Evolutionary conservation across 1,139 yeast species (phyloP).

Genomic region (Ogataea hybrid): DNA sequence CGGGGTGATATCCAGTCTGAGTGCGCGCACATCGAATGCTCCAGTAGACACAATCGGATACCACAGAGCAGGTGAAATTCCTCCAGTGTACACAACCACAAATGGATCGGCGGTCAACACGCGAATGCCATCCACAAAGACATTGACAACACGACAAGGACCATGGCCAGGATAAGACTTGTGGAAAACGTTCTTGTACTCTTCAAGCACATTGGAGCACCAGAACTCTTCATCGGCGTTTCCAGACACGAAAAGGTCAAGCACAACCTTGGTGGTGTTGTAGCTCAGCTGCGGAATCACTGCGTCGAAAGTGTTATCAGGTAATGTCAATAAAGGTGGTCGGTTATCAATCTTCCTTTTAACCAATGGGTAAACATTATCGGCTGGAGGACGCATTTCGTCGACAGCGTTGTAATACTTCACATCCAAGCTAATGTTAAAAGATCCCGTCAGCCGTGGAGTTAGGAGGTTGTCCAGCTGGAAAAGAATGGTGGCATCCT

Average conservation of each 20-base stretch:
- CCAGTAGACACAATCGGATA: slow-evolving; percentile 68
- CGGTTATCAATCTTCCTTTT: slow-evolving; percentile 27
- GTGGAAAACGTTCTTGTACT: slow-evolving; percentile 41
- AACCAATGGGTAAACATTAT: slow-evolving; percentile 36
- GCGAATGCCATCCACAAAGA: slow-evolving; percentile 48
- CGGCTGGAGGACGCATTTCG: slow-evolving; percentile 33
- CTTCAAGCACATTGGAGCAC: slow-evolving; percentile 67
- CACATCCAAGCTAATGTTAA: slow-evolving; percentile 51
- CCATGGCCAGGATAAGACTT: slow-evolving; percentile 57
- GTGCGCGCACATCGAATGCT: slow-evolving; percentile 69
- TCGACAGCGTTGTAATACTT: slow-evolving; percentile 44
- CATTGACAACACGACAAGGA: slow-evolving; percentile 55
- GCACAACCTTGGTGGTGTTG: slow-evolving; percentile 56
- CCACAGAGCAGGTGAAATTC: slow-evolving; percentile 78
- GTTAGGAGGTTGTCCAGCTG: slow-evolving; percentile 68
- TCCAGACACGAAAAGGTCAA: slow-evolving; percentile 69
- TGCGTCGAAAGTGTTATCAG: slow-evolving; percentile 37
- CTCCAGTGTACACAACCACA: slow-evolving; percentile 74
- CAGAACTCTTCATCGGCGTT: slow-evolving; percentile 82
- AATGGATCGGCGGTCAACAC: slow-evolving; percentile 53
- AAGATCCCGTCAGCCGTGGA: slow-evolving; percentile 57
- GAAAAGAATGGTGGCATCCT: slow-evolving; percentile 42
- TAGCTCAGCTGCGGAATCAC: slow-evolving; percentile 40
- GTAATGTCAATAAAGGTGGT: slow-evolving; percentile 47
- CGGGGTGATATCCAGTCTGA: slow-evolving; percentile 66